phyloP scores from a whole-genome alignment of 2,329 filamentous ascomycete genomes.

The Diaporthe eres region DNA sequence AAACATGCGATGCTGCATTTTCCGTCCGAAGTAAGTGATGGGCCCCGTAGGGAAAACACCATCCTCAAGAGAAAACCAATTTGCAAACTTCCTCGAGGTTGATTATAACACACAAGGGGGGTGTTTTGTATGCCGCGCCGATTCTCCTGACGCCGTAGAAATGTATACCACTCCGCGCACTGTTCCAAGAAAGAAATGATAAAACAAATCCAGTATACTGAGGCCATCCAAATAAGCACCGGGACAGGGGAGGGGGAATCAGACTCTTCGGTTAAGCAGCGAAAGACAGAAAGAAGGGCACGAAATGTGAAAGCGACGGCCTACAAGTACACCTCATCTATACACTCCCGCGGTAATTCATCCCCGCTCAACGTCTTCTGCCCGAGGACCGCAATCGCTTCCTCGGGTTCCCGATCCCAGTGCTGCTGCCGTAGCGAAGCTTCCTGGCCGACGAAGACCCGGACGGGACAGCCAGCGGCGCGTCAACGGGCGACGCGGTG shows the following conservation, averaged over 20 bases:
- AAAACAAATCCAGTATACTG: slow-evolving; percentile 1
- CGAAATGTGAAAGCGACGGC: background rate
- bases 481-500: slow-evolving; percentile 53
- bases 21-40: slow-evolving; percentile 13
- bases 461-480: slow-evolving; percentile 38
- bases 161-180: slow-evolving; percentile 17
- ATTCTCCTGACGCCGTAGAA: slow-evolving; percentile 30
- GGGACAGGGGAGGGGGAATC: background rate
- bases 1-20: slow-evolving; percentile 19
- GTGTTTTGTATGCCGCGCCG: slow-evolving; percentile 22
- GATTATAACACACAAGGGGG: slow-evolving; percentile 21
- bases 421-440: slow-evolving; percentile 10
- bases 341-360: background rate
- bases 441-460: slow-evolving; percentile 34
- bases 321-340: slow-evolving; percentile 32
- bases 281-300: background rate
- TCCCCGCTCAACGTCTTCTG: slow-evolving; percentile 47
- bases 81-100: slow-evolving; percentile 20
- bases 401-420: slow-evolving; percentile 37
- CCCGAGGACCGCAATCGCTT: slow-evolving; percentile 52
- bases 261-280: slow-evolving; percentile 8
- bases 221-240: slow-evolving; percentile 11
- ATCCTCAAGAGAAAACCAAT: slow-evolving; percentile 9
- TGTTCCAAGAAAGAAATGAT: background rate
- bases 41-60: slow-evolving; percentile 24